Percentiles rank a stretch among this genome's conserved stretches.
Evolutionary conservation across 208 protist species (phyloP).

Genomic region (Plasmodiophora brassicae): DNA sequence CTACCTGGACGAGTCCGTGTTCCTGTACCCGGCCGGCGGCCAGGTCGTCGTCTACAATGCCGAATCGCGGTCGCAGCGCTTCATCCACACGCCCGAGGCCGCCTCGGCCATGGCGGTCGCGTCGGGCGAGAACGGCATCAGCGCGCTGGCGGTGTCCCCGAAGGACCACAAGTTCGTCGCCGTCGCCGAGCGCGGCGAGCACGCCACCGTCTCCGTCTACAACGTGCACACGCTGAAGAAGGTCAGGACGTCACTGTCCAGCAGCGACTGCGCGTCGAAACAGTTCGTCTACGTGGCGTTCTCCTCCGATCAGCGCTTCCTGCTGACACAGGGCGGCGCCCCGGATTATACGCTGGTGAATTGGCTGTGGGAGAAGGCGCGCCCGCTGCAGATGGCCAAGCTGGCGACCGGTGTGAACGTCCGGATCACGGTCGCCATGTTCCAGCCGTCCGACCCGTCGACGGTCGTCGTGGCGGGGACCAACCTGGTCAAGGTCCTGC

Average conservation of each 20-base stretch:
- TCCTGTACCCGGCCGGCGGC: constrained; percentile 80
- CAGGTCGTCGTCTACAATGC: constrained; percentile 81
- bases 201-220: constrained; percentile 77
- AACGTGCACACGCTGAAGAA: constrained; percentile 71
- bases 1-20: constrained; percentile 82
- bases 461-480: neutral
- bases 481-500: constrained; percentile 11
- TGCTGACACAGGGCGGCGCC: constrained; percentile 33
- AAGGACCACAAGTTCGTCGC: constrained; percentile 79
- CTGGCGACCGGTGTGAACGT: constrained; percentile 25
- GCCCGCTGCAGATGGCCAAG: neutral
- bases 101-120: constrained; percentile 46
- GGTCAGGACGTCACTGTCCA: constrained; percentile 43
- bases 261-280: neutral
- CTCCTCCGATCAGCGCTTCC: constrained; percentile 69
- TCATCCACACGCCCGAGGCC: constrained; percentile 73
- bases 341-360: constrained; percentile 38
- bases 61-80: constrained; percentile 77
- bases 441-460: neutral
- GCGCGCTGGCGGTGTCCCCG: constrained; percentile 74
- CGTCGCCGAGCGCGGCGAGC: constrained; percentile 76
- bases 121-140: constrained; percentile 65
- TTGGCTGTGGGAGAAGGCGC: constrained; percentile 35
- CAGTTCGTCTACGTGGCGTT: constrained; percentile 70
- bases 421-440: neutral